Evolutionary conservation across 805 yeast species (phyloP).

Genomic region (Cyberlindnera petersonii): DNA sequence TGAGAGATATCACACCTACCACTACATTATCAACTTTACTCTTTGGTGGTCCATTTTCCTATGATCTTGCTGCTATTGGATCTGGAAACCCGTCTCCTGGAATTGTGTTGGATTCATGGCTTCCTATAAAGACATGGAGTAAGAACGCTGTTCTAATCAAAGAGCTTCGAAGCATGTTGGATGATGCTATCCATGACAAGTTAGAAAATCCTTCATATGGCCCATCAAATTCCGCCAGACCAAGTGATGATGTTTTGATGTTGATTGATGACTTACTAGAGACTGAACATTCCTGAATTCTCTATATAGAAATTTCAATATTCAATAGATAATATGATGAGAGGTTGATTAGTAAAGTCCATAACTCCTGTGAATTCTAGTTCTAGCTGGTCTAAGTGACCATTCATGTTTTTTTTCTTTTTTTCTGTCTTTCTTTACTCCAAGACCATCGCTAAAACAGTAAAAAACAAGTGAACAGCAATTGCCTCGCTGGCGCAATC

Average conservation of each 20-base stretch:
- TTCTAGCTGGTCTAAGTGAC: too few species aligned
- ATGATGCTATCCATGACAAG: constrained; percentile 59
- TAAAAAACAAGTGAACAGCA: neutral
- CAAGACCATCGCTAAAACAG: neutral
- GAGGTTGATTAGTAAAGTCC: too few species aligned
- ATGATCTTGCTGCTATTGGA: constrained; percentile 44
- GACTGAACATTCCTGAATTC: constrained; percentile 13
- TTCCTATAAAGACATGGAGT: constrained; percentile 89
- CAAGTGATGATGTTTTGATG: constrained; percentile 33
- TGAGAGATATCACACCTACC: constrained; percentile 79
- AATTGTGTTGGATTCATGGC: constrained; percentile 81
- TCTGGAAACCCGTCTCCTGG: constrained; percentile 67
- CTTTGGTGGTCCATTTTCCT: constrained; percentile 72
- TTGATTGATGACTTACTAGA: constrained; percentile 34
- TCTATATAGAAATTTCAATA: too few species aligned
- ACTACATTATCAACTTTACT: constrained; percentile 66
- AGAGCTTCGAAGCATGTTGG: constrained; percentile 61
- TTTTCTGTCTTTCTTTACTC: too few species aligned
- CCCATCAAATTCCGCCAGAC: constrained; percentile 12
- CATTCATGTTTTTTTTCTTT: too few species aligned
- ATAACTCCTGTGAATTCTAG: too few species aligned
- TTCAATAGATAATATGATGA: too few species aligned
- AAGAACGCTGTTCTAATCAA: constrained; percentile 85
- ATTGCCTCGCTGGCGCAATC: constrained; percentile 35
- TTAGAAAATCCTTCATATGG: constrained; percentile 47